These are phyloP conservation scores for Eimeria acervulina DNA, from an alignment of 169 alveolate species.

Conservation along the genomic window DNA sequence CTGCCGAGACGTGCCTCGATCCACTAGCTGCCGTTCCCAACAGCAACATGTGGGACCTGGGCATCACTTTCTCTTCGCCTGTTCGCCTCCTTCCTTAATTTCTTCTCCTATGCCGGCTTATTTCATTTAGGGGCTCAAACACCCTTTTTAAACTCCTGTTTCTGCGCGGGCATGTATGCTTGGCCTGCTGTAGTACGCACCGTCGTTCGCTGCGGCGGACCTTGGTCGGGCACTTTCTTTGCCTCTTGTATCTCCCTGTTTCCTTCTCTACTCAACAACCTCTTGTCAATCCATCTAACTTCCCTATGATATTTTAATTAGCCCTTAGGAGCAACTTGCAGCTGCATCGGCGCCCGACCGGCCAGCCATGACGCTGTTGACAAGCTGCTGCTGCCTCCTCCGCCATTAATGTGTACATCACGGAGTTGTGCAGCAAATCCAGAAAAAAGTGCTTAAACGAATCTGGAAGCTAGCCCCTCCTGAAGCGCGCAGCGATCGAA, in stretches of 20 bases:
- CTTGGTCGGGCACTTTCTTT: background rate
- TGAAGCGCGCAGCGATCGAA: background rate
- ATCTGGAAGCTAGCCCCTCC: background rate
- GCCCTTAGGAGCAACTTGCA: background rate
- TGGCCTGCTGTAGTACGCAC: background rate
- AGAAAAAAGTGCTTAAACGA: background rate
- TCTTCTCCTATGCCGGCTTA: background rate
- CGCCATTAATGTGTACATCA: background rate
- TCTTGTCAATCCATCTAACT: background rate
- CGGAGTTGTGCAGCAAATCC: background rate
- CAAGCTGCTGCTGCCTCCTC: background rate
- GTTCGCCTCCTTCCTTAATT: background rate
- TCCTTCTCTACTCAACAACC: background rate
- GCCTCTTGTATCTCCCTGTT: background rate
- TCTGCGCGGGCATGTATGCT: background rate
- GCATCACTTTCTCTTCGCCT: background rate
- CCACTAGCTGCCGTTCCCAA: constrained; percentile 61
- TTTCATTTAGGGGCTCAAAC: background rate
- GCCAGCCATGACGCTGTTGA: background rate
- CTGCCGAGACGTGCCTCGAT: constrained; percentile 66
- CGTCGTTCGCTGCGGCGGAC: background rate
- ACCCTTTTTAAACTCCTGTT: constrained; percentile 28
- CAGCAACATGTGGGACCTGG: background rate
- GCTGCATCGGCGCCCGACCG: background rate
- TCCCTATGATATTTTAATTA: background rate